A percentile compares a stretch with the other conserved stretches of the same genome.
Evolutionary conservation across 1,284 basidiomycete genomes (phyloP).

Genomic region (Trametes pubescens): DNA sequence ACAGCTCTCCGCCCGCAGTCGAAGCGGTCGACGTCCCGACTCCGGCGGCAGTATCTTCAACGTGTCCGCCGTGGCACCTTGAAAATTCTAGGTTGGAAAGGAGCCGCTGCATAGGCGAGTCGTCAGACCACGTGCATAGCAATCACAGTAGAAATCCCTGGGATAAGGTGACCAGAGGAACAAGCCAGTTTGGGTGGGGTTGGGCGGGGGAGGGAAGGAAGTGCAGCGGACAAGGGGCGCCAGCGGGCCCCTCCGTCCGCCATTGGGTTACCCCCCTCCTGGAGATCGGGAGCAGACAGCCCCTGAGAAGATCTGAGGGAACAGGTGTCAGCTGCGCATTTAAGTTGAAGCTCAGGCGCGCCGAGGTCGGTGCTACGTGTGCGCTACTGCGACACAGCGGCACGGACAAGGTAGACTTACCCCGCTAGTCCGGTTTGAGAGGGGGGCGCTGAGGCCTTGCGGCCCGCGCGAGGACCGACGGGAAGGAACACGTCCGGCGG

Average conservation of each 20-base stretch:
- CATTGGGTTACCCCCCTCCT: background rate
- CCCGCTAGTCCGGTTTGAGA: conserved; percentile 13
- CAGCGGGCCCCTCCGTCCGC: background rate
- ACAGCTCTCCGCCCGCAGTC: background rate
- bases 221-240: conserved; percentile 2
- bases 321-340: conserved; percentile 31
- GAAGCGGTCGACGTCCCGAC: background rate
- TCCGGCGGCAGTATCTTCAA: background rate
- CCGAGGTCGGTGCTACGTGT: conserved; percentile 7
- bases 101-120: background rate
- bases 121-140: background rate
- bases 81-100: background rate
- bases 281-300: conserved; percentile 20
- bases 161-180: background rate
- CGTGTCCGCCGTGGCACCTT: background rate
- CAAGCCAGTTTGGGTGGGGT: background rate
- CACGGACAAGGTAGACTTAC: conserved; percentile 14
- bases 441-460: background rate
- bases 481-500: background rate
- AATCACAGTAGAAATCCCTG: background rate
- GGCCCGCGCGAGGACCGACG: conserved; percentile 4
- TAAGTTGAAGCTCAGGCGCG: conserved; percentile 33
- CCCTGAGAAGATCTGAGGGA: conserved; percentile 27
- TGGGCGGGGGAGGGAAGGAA: background rate
- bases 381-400: conserved; percentile 15